phyloP scores from a whole-genome alignment of 257 asterid species.

The Eustoma russellianum region DNA sequence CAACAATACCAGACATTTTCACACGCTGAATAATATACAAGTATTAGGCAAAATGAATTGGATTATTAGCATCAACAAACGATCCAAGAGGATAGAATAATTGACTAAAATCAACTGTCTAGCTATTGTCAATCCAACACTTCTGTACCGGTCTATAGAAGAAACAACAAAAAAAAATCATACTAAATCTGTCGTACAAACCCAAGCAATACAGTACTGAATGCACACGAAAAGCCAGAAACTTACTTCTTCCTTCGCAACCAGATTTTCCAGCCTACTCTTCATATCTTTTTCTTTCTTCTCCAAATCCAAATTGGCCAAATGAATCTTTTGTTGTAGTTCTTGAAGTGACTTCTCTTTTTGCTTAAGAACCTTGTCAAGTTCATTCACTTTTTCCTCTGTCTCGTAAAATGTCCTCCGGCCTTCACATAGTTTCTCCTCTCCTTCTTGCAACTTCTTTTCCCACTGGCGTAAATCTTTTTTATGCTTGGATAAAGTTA shows the following conservation, averaged over 20 bases:
- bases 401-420: conserved; percentile 60
- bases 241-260: conserved; percentile 61
- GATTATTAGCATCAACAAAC: too few relatives aligned
- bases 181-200: not conserved
- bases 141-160: too few relatives aligned
- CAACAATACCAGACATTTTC: conserved; percentile 2
- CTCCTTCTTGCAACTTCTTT: conserved; percentile 75
- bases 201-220: not conserved
- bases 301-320: conserved; percentile 32
- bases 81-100: too few relatives aligned
- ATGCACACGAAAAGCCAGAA: conserved; percentile 6
- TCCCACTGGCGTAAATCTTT: conserved; percentile 71
- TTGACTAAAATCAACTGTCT: too few relatives aligned
- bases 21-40: conserved; percentile 3
- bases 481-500: conserved; percentile 43
- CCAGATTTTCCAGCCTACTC: conserved; percentile 38
- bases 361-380: conserved; percentile 39
- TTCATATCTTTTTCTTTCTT: conserved; percentile 52
- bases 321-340: conserved; percentile 39
- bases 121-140: too few relatives aligned
- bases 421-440: conserved; percentile 61
- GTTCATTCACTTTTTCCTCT: conserved; percentile 56
- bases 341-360: conserved; percentile 51
- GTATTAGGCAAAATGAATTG: too few relatives aligned
- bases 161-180: too few relatives aligned